Evolutionary conservation across 2,329 filamentous ascomycete genomes (phyloP).

Genomic region (Proliferodiscus dingleyae): DNA sequence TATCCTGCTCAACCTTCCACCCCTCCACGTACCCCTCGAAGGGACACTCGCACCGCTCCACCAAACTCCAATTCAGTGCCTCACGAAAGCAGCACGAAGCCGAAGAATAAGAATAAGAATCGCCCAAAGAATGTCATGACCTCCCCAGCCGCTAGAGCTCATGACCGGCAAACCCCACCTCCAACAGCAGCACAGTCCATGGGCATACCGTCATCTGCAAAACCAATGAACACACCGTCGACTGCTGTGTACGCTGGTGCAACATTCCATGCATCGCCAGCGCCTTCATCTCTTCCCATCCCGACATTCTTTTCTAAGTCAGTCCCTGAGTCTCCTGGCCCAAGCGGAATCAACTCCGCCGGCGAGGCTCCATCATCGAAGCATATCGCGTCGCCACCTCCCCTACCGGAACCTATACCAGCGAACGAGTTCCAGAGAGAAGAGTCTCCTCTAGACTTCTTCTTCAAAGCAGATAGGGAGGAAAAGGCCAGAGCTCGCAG

Average conservation of each 20-base stretch:
- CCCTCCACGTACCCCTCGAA: slow-evolving; percentile 32
- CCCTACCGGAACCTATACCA: slow-evolving; percentile 46
- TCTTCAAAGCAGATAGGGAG: slow-evolving; percentile 82
- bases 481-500: slow-evolving; percentile 62
- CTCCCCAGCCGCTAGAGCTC: slow-evolving; percentile 25
- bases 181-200: slow-evolving; percentile 22
- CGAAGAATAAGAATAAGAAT: slow-evolving; percentile 29
- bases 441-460: slow-evolving; percentile 79
- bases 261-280: slow-evolving; percentile 92
- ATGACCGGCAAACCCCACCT: slow-evolving; percentile 26
- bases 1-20: slow-evolving; percentile 26
- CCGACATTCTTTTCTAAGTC: slow-evolving; percentile 83
- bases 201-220: slow-evolving; percentile 32
- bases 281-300: slow-evolving; percentile 82
- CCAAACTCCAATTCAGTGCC: slow-evolving; percentile 19
- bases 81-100: slow-evolving; percentile 27
- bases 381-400: slow-evolving; percentile 35
- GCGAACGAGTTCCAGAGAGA: slow-evolving; percentile 48
- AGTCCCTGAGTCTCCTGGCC: slow-evolving; percentile 57
- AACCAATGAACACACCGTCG: slow-evolving; percentile 40
- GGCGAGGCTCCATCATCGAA: slow-evolving; percentile 37
- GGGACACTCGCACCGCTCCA: slow-evolving; percentile 15
- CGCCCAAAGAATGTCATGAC: slow-evolving; percentile 28
- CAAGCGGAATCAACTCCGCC: slow-evolving; percentile 38
- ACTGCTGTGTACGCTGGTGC: slow-evolving; percentile 69